These are phyloP conservation scores for Oryza glaberrima DNA, from an alignment of 176 grass and related monocot genomes.

Conservation along the genomic window DNA sequence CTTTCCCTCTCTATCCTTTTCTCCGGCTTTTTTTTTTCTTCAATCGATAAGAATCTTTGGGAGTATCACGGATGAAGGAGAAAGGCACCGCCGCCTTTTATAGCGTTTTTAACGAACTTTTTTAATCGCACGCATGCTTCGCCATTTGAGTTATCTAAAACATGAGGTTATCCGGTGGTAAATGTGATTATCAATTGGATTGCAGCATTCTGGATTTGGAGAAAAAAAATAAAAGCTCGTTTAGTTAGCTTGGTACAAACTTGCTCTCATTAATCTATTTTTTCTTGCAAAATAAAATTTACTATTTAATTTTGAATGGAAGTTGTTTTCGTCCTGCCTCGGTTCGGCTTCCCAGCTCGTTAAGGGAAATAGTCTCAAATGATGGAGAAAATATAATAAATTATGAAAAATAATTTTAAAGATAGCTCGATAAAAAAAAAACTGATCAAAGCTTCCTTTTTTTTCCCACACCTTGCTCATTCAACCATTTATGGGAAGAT, in stretches of 20 bases:
- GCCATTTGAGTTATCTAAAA: background rate
- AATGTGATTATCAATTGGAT: background rate
- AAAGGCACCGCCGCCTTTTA: conserved; percentile 41
- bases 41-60: conserved; percentile 46
- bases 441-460: no score
- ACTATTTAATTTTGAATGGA: no score
- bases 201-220: background rate
- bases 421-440: no score
- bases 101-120: conserved; percentile 27
- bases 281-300: no score
- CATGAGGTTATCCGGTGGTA: background rate
- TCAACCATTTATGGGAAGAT: background rate
- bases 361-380: no score
- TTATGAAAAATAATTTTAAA: no score
- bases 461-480: background rate
- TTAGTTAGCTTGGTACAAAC: no score
- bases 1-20: conserved; percentile 20
- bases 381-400: no score
- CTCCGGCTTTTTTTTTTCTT: background rate
- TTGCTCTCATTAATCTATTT: no score
- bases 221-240: no score
- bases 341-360: no score
- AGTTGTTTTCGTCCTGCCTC: no score
- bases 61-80: conserved; percentile 43
- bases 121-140: background rate